phyloP scores from a whole-genome alignment of 257 asterid genomes.

The Pogostemon cablin region DNA sequence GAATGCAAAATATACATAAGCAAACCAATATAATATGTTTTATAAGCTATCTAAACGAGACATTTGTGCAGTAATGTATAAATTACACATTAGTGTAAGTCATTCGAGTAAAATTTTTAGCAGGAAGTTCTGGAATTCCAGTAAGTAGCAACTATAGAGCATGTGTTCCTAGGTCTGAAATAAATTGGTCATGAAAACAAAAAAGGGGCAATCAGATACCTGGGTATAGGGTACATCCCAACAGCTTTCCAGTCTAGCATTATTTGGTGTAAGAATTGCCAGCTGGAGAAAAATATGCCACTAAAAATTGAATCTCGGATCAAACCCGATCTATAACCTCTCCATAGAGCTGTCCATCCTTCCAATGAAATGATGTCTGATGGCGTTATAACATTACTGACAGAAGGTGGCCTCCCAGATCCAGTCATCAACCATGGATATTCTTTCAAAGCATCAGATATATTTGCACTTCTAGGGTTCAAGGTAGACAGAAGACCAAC shows the following conservation, averaged over 20 bases:
- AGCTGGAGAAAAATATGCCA: slow-evolving; percentile 84
- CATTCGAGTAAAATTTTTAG: slow-evolving; percentile 3
- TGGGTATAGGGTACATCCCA: slow-evolving; percentile 83
- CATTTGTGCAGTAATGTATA: neutral
- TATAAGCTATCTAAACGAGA: neutral
- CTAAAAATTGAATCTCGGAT: slow-evolving; percentile 86
- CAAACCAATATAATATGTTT: too few species aligned
- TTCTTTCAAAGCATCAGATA: slow-evolving; percentile 64
- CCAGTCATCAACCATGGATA: slow-evolving; percentile 99
- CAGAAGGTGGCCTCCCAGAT: slow-evolving; percentile 87
- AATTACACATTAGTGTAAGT: neutral
- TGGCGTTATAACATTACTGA: slow-evolving; percentile 62
- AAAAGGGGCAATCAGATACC: slow-evolving; percentile 45
- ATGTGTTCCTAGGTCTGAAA: slow-evolving; percentile 1
- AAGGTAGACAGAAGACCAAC: slow-evolving; percentile 70
- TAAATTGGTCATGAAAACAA: neutral
- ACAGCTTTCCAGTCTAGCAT: slow-evolving; percentile 94
- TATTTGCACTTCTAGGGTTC: slow-evolving; percentile 56
- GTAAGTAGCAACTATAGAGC: neutral
- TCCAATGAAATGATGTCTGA: slow-evolving; percentile 67
- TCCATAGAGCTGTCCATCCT: slow-evolving; percentile 89
- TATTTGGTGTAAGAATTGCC: slow-evolving; percentile 74
- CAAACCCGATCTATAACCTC: slow-evolving; percentile 82
- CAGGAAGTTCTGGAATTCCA: neutral
- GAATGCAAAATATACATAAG: too few species aligned